These are phyloP conservation scores for Perkinsus chesapeaki DNA, from an alignment of 169 alveolate species.

Conservation along the genomic window DNA sequence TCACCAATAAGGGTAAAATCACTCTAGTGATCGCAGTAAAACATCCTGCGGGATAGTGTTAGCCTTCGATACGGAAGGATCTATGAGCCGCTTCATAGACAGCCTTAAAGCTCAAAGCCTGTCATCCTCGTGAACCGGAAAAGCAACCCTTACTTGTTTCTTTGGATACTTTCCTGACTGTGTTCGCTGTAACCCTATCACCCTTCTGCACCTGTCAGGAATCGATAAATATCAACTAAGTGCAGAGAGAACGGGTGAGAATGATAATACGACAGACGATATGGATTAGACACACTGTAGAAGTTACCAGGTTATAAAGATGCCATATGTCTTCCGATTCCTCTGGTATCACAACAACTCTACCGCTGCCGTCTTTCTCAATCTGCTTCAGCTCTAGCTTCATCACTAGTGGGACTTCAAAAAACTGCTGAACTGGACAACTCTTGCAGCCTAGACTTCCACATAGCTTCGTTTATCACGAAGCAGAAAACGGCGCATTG, in stretches of 20 bases:
- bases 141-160: not conserved
- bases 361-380: not conserved
- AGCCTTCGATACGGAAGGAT: too few relatives aligned
- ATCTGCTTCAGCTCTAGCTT: not conserved
- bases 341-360: slow-evolving; percentile 6
- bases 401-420: not conserved
- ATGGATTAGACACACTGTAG: not conserved
- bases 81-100: too few relatives aligned
- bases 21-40: too few relatives aligned
- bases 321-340: slow-evolving; percentile 11
- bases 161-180: not conserved
- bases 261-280: not conserved
- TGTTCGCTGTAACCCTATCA: not conserved
- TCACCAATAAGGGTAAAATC: too few relatives aligned
- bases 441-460: too few relatives aligned
- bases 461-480: too few relatives aligned
- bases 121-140: too few relatives aligned
- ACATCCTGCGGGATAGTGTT: too few relatives aligned
- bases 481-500: too few relatives aligned
- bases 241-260: too few relatives aligned
- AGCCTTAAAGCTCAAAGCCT: too few relatives aligned
- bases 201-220: not conserved
- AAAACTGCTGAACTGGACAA: too few relatives aligned
- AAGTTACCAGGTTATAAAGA: not conserved
- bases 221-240: not conserved